Conservation (phyloP, 768 basidiomycete genomes). For the Mycena galericulata region DNA sequence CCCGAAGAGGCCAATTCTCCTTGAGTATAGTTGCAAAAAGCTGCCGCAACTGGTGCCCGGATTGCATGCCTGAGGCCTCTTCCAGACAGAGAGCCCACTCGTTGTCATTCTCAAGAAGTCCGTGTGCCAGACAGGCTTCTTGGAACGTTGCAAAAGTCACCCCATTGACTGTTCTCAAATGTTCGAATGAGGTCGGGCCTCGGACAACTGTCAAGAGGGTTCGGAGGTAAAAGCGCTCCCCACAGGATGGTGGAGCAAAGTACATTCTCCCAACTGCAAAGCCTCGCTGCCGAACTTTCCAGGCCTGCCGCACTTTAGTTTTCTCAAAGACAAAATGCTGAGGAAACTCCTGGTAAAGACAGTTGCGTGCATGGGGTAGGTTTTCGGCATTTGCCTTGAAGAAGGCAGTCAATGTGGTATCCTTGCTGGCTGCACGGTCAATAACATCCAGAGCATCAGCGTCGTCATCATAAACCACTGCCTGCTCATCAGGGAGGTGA, state of each 20-base stretch:
- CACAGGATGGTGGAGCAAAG: slow-evolving; percentile 5
- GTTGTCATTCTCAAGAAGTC: slow-evolving; percentile 59
- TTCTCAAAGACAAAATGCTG: too few relatives aligned
- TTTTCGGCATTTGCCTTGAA: too few relatives aligned
- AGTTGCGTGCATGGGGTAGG: too few relatives aligned
- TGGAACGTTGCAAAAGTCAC: slow-evolving; percentile 49
- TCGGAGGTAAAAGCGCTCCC: slow-evolving; percentile 49
- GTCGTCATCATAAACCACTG: too few relatives aligned
- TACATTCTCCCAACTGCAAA: slow-evolving; percentile 13
- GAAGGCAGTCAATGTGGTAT: too few relatives aligned
- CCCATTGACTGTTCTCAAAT: slow-evolving; percentile 43
- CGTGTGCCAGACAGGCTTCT: slow-evolving; percentile 54
- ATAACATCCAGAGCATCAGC: too few relatives aligned
- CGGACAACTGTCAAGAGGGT: too few relatives aligned
- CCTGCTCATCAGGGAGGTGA: too few relatives aligned
- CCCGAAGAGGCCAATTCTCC: slow-evolving; percentile 37
- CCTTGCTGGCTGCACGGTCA: too few relatives aligned
- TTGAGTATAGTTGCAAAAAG: slow-evolving; percentile 58
- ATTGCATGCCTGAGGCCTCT: slow-evolving; percentile 50
- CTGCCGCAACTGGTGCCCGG: slow-evolving; percentile 46
- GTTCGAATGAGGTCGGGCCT: slow-evolving; percentile 45
- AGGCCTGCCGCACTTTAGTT: too few relatives aligned
- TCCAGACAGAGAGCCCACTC: slow-evolving; percentile 56
- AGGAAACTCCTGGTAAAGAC: too few relatives aligned
- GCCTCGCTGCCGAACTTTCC: slow-evolving; percentile 5